Conservation (phyloP, 148 eudicot species). For the Nyssa sinensis region DNA sequence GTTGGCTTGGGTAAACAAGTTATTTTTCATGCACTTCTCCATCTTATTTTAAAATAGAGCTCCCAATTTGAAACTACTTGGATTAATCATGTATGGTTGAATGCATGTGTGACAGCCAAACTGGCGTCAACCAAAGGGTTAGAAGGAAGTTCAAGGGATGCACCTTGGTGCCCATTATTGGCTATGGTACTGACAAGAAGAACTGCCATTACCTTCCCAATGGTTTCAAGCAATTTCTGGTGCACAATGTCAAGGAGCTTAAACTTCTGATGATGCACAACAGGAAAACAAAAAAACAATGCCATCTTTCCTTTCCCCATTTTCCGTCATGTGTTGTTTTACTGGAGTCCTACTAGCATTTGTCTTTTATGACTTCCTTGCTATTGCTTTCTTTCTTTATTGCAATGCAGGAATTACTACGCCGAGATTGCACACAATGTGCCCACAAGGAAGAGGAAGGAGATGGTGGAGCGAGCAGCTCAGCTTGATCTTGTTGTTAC, state of each 20-base stretch:
- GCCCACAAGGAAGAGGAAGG: constrained; percentile 51
- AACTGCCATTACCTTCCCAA: constrained; percentile 61
- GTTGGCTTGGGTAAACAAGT: too few relatives aligned
- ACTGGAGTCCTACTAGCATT: too few relatives aligned
- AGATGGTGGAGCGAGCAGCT: constrained; percentile 51
- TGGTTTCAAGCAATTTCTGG: constrained; percentile 60
- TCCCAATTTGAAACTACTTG: too few relatives aligned
- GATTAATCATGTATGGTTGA: constrained; percentile 1
- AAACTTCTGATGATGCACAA: constrained; percentile 64
- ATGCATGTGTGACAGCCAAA: constrained; percentile 20
- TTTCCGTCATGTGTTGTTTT: too few relatives aligned
- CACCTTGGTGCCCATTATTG: constrained; percentile 52
- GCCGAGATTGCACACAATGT: constrained; percentile 57
- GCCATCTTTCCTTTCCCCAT: not conserved
- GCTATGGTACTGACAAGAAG: constrained; percentile 63
- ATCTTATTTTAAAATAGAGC: not conserved
- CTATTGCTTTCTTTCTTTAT: not conserved
- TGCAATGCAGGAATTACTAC: constrained; percentile 32
- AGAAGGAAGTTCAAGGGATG: constrained; percentile 63
- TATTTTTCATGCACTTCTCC: not conserved
- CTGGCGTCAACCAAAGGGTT: constrained; percentile 68
- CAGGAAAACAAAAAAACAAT: constrained; percentile 16
- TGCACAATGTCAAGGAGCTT: constrained; percentile 48
- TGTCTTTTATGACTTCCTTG: not conserved
- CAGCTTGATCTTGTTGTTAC: constrained; percentile 51